phyloP scores from a whole-genome alignment of 1,284 basidiomycete species.

The Meripilus lineatus region DNA sequence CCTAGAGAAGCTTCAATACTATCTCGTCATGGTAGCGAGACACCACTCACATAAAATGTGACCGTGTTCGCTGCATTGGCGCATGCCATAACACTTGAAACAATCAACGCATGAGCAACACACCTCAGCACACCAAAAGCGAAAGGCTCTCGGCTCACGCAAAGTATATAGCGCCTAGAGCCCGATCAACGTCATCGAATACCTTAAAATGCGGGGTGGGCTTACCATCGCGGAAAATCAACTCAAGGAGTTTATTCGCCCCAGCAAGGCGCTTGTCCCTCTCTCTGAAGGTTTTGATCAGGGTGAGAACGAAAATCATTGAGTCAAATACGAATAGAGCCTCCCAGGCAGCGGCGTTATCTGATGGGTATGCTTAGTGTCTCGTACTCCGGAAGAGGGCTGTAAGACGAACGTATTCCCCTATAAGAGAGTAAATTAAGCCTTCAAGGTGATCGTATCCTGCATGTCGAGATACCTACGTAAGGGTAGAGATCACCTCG shows the following conservation, averaged over 20 bases:
- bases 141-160: neutral
- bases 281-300: neutral
- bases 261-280: neutral
- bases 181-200: neutral
- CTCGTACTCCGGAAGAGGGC: too few species aligned
- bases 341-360: neutral
- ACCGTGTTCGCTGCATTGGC: neutral
- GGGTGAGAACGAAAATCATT: neutral
- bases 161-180: neutral
- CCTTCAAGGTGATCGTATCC: too few species aligned
- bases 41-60: neutral
- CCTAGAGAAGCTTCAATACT: too few species aligned
- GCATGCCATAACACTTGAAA: neutral
- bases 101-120: neutral
- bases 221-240: neutral
- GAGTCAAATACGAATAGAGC: neutral
- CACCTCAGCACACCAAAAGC: neutral
- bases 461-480: too few species aligned
- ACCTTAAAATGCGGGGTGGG: too few species aligned
- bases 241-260: neutral
- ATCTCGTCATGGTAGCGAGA: too few species aligned
- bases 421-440: too few species aligned
- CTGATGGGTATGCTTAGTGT: too few species aligned
- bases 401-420: too few species aligned
- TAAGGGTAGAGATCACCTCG: too few species aligned